Evolutionary conservation across 768 basidiomycete genomes (phyloP).

Genomic region (Tricholomella constricta): DNA sequence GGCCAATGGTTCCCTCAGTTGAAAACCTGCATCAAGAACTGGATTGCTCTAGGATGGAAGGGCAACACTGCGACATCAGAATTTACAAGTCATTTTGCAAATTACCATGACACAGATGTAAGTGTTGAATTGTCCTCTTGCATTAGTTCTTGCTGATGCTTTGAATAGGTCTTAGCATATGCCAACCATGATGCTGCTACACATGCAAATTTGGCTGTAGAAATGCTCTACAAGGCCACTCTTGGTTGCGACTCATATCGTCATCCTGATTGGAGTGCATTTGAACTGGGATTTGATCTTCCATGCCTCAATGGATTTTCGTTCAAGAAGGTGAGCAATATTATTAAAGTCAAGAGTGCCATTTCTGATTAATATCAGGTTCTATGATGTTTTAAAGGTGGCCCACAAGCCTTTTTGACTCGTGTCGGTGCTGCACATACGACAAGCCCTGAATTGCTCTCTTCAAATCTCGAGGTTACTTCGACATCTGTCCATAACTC

Average conservation of each 20-base stretch:
- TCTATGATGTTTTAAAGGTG: background rate
- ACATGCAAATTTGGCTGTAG: background rate
- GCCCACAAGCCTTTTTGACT: background rate
- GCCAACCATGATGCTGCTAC: background rate
- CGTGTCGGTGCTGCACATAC: background rate
- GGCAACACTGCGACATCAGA: background rate
- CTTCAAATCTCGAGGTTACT: background rate
- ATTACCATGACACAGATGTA: background rate
- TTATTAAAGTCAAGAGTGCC: no score
- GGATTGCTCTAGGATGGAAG: background rate
- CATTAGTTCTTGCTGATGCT: no score
- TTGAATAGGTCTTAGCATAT: background rate
- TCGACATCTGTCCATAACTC: background rate
- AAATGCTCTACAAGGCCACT: constrained; percentile 4
- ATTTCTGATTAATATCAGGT: background rate
- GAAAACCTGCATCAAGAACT: background rate
- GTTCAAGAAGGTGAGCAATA: background rate
- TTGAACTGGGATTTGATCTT: background rate
- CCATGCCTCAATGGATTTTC: constrained; percentile 5
- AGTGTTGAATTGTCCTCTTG: background rate
- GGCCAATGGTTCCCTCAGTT: background rate
- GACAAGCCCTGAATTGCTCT: background rate
- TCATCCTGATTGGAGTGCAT: background rate
- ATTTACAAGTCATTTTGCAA: background rate
- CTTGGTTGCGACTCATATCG: background rate